Evolutionary conservation across 2,329 filamentous ascomycete species (phyloP).

Genomic region (Colletotrichum gigasporum): DNA sequence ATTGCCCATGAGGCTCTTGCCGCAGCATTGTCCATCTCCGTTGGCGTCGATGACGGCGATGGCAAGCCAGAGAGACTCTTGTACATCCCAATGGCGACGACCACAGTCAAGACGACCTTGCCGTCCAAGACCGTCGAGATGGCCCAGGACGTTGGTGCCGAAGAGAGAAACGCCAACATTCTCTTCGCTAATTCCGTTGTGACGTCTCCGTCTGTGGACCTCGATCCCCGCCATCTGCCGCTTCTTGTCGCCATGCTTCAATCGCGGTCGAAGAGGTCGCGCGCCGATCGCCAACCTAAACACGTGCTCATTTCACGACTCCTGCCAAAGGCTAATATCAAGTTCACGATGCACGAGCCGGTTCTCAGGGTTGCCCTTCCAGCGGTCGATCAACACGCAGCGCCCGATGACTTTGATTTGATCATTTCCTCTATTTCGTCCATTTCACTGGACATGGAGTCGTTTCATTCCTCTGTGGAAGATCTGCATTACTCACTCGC

Average conservation of each 20-base stretch:
- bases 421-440: conserved; percentile 96
- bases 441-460: conserved; percentile 91
- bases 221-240: conserved; percentile 91
- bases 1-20: conserved; percentile 94
- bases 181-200: conserved; percentile 96
- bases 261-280: conserved; percentile 49
- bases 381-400: conserved; percentile 71
- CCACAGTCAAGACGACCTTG: conserved; percentile 90
- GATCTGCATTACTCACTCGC: conserved; percentile 88
- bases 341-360: conserved; percentile 95
- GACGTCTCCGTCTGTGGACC: conserved; percentile 92
- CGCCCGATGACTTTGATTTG: conserved; percentile 88
- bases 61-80: conserved; percentile 86
- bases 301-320: conserved; percentile 87
- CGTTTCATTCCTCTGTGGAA: conserved; percentile 88
- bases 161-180: conserved; percentile 94
- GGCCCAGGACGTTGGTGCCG: conserved; percentile 74
- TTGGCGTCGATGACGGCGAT: conserved; percentile 90
- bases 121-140: conserved; percentile 93
- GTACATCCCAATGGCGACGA: conserved; percentile 97
- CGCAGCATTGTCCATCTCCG: conserved; percentile 89
- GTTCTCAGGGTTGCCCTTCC: conserved; percentile 91
- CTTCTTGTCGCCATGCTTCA: conserved; percentile 81
- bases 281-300: conserved; percentile 40
- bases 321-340: conserved; percentile 92